Percentiles rank a stretch among this genome's conserved stretches.
Evolutionary conservation across 257 asterid genomes (phyloP).

Genomic region (Gentiana dahurica): DNA sequence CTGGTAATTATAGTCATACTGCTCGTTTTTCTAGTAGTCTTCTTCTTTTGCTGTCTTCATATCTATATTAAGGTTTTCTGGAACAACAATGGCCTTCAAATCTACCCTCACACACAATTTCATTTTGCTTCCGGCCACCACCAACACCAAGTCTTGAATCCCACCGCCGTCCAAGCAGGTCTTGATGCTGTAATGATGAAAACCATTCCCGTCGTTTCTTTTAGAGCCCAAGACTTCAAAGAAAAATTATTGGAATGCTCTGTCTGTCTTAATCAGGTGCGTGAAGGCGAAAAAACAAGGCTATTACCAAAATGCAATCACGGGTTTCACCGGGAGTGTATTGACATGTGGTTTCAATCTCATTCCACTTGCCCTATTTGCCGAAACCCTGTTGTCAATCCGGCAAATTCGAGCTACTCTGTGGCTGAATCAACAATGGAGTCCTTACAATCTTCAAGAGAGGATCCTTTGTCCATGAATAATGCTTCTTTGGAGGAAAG

Average conservation of each 20-base stretch:
- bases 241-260: conserved; percentile 64
- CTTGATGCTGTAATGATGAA: conserved; percentile 53
- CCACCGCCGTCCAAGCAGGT: conserved; percentile 31
- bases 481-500: conserved; percentile 34
- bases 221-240: conserved; percentile 31
- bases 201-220: conserved; percentile 48
- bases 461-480: conserved; percentile 58
- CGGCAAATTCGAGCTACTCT: not conserved
- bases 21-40: conserved; percentile 44
- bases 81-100: conserved; percentile 54
- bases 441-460: conserved; percentile 11
- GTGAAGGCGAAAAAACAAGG: conserved; percentile 60
- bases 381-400: conserved; percentile 32
- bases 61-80: conserved; percentile 15
- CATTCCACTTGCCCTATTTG: conserved; percentile 91
- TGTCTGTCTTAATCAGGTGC: conserved; percentile 57
- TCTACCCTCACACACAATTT: conserved; percentile 55
- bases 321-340: conserved; percentile 83
- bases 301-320: conserved; percentile 16
- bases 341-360: conserved; percentile 93
- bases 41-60: conserved; percentile 52
- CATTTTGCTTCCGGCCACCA: conserved; percentile 29
- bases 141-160: conserved; percentile 17
- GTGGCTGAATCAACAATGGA: conserved; percentile 18
- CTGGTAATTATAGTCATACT: conserved; percentile 50